phyloP scores from a whole-genome alignment of 108 stramenopile species.

The Mediolabrus comicus region DNA sequence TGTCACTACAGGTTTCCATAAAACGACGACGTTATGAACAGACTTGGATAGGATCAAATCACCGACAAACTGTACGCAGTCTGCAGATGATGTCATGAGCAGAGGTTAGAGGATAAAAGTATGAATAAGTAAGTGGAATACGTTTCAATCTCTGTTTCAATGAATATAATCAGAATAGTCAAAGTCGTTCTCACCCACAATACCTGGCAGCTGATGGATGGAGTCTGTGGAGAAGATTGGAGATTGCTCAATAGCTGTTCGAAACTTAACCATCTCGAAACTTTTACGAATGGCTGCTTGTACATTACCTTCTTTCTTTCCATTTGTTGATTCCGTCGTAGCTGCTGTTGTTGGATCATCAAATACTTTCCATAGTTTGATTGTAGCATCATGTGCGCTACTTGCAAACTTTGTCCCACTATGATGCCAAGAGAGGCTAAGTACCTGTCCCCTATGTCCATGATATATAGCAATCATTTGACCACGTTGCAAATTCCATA shows the following conservation, averaged over 20 bases:
- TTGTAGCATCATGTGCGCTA: constrained; percentile 72
- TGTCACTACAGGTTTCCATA: constrained; percentile 74
- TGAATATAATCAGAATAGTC: background rate
- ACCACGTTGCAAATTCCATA: constrained; percentile 80
- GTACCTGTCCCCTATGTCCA: constrained; percentile 73
- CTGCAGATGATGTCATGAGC: no score
- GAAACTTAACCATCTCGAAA: constrained; percentile 1
- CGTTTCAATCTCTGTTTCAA: no score
- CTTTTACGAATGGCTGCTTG: constrained; percentile 11
- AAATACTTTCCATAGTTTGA: constrained; percentile 69
- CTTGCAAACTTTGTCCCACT: constrained; percentile 66
- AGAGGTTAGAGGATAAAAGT: no score
- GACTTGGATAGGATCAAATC: constrained; percentile 80
- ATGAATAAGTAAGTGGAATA: no score
- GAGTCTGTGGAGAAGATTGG: constrained; percentile 71
- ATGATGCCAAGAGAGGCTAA: constrained; percentile 75
- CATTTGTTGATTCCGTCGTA: background rate
- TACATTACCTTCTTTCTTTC: constrained; percentile 5
- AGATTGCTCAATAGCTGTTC: constrained; percentile 50
- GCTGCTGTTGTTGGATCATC: background rate
- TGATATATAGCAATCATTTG: constrained; percentile 73
- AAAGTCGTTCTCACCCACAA: constrained; percentile 42
- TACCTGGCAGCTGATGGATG: constrained; percentile 60
- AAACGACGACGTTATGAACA: constrained; percentile 54
- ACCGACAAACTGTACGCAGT: constrained; percentile 82